These are phyloP conservation scores for Periconia sp. DNA, from an alignment of 2,329 filamentous ascomycete species.

Conservation along the genomic window DNA sequence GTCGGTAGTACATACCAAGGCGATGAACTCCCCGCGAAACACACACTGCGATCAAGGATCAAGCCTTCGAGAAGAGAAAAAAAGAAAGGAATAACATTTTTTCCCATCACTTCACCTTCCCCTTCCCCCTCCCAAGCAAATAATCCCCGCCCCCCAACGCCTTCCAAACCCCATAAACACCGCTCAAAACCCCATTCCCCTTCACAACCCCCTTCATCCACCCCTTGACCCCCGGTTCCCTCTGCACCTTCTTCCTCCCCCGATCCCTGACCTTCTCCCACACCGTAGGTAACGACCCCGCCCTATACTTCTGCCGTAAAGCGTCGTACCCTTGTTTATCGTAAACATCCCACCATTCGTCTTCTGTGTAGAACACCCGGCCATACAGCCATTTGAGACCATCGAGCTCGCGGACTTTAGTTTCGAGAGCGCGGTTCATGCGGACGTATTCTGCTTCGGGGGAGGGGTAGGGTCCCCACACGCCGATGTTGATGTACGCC, in stretches of 20 bases:
- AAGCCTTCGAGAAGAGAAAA: too few species aligned
- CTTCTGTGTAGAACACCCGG: conserved; percentile 77
- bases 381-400: conserved; percentile 89
- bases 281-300: conserved; percentile 64
- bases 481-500: conserved; percentile 48
- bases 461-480: conserved; percentile 76
- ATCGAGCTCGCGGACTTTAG: conserved; percentile 66
- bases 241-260: conserved; percentile 21
- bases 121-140: conserved; percentile 30
- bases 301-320: conserved; percentile 64
- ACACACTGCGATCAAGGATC: too few species aligned
- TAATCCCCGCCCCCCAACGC: conserved; percentile 37
- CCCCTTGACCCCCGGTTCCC: conserved; percentile 22
- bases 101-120: neutral
- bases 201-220: conserved; percentile 24
- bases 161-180: conserved; percentile 44
- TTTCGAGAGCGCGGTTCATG: conserved; percentile 72
- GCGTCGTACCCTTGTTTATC: conserved; percentile 62
- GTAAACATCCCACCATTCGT: conserved; percentile 70
- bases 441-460: conserved; percentile 61
- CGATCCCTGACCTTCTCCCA: conserved; percentile 64
- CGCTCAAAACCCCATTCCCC: conserved; percentile 36
- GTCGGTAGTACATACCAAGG: too few species aligned
- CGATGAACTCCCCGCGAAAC: too few species aligned
- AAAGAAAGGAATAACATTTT: too few species aligned